Evolutionary conservation across 352 stramenopile genomes (phyloP).

Genomic region (Phytophthora vignae): DNA sequence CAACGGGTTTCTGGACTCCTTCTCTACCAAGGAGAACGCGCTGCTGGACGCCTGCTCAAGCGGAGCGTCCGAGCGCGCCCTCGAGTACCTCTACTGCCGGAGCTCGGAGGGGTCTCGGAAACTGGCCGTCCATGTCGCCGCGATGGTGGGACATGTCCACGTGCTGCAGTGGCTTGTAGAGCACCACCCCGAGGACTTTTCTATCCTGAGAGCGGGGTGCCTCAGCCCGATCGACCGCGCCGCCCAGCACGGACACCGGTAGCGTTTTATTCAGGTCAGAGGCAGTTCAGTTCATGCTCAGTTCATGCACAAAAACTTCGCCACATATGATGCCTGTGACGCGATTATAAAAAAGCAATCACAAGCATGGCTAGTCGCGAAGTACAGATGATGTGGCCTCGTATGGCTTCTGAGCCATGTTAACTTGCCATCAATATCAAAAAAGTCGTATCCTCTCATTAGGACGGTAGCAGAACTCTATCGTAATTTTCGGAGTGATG

Average conservation of each 20-base stretch:
- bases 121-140: conserved; percentile 9
- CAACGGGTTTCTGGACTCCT: conserved; percentile 10
- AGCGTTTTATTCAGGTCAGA: too few relatives aligned
- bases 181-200: conserved; percentile 6
- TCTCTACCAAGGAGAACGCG: conserved; percentile 1
- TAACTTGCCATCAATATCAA: too few relatives aligned
- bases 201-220: conserved; percentile 3
- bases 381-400: too few relatives aligned
- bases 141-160: conserved; percentile 6
- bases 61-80: background rate
- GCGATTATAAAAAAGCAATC: too few relatives aligned
- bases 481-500: too few relatives aligned
- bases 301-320: too few relatives aligned
- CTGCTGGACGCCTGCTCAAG: background rate
- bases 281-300: too few relatives aligned
- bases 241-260: conserved; percentile 11
- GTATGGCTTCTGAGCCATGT: too few relatives aligned
- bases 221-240: conserved; percentile 21
- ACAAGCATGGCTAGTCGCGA: too few relatives aligned
- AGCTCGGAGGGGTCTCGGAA: background rate
- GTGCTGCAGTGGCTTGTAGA: conserved; percentile 14
- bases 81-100: conserved; percentile 12
- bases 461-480: too few relatives aligned
- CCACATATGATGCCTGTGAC: too few relatives aligned
- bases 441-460: too few relatives aligned